Conservation (phyloP, 306 rosid genomes). For the Argentina anserina region DNA sequence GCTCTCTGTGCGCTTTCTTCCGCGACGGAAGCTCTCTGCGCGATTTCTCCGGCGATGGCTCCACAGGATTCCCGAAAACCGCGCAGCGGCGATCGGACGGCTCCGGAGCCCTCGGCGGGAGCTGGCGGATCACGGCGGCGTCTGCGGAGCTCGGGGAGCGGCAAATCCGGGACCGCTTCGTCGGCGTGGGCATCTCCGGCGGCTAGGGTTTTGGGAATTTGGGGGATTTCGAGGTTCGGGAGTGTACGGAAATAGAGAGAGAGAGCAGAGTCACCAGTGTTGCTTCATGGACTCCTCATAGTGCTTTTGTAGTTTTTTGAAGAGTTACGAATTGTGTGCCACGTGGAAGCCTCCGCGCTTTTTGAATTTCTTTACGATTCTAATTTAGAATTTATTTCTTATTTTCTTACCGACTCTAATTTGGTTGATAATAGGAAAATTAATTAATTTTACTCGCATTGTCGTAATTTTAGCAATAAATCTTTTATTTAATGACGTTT, state of each 20-base stretch:
- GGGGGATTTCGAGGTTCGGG: slow-evolving; percentile 10
- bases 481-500: too few species aligned
- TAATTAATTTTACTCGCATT: too few species aligned
- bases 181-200: not conserved
- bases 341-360: not conserved
- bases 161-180: slow-evolving; percentile 3
- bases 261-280: not conserved
- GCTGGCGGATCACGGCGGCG: not conserved
- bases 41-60: not conserved
- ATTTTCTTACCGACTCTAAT: too few species aligned
- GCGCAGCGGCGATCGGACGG: not conserved
- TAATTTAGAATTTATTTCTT: too few species aligned
- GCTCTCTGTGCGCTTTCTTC: not conserved
- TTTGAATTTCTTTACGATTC: not conserved
- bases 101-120: not conserved
- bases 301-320: not conserved
- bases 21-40: not conserved
- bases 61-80: not conserved
- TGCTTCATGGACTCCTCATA: not conserved
- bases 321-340: not conserved
- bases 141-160: not conserved
- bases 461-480: too few species aligned
- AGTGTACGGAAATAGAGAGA: not conserved
- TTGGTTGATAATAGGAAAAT: too few species aligned
- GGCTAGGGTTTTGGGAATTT: slow-evolving; percentile 17